Evolutionary conservation across 1,284 basidiomycete genomes (phyloP).

Genomic region (Hortiboletus rubellus): DNA sequence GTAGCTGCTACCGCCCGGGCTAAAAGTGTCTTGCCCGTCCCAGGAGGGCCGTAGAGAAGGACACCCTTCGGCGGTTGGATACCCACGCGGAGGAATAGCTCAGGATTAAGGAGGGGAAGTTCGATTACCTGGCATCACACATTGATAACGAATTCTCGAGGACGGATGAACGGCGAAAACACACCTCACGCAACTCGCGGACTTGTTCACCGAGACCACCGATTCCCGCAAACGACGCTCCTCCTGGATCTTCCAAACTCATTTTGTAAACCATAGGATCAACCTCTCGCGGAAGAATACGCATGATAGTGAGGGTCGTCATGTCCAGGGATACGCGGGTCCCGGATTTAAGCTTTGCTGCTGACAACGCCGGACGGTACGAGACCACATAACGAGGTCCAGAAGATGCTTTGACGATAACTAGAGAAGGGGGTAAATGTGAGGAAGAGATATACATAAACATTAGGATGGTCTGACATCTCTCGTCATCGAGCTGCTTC

Average conservation of each 20-base stretch:
- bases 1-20: slow-evolving; percentile 97
- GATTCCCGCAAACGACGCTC: slow-evolving; percentile 94
- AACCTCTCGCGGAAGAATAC: slow-evolving; percentile 95
- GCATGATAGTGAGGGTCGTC: slow-evolving; percentile 99
- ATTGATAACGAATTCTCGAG: not conserved
- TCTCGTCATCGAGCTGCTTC: slow-evolving; percentile 97
- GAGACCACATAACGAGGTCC: slow-evolving; percentile 99
- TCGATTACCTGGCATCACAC: slow-evolving; percentile 79
- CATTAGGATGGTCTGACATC: slow-evolving; percentile 64
- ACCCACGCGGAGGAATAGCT: slow-evolving; percentile 93
- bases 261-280: slow-evolving; percentile 99
- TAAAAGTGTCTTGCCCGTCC: slow-evolving; percentile 94
- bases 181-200: slow-evolving; percentile 89
- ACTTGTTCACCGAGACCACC: slow-evolving; percentile 97
- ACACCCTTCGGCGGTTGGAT: slow-evolving; percentile 97
- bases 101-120: slow-evolving; percentile 92
- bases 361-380: slow-evolving; percentile 91
- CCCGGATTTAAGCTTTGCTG: slow-evolving; percentile 89
- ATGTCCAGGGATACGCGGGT: slow-evolving; percentile 98
- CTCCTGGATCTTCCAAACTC: slow-evolving; percentile 97
- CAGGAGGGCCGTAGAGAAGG: slow-evolving; percentile 90
- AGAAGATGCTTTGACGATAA: slow-evolving; percentile 98
- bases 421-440: slow-evolving; percentile 42
- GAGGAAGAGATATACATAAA: slow-evolving; percentile 2
- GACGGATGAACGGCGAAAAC: slow-evolving; percentile 21